Conservation (phyloP, 352 stramenopile genomes). For the Pythium monospermum region DNA sequence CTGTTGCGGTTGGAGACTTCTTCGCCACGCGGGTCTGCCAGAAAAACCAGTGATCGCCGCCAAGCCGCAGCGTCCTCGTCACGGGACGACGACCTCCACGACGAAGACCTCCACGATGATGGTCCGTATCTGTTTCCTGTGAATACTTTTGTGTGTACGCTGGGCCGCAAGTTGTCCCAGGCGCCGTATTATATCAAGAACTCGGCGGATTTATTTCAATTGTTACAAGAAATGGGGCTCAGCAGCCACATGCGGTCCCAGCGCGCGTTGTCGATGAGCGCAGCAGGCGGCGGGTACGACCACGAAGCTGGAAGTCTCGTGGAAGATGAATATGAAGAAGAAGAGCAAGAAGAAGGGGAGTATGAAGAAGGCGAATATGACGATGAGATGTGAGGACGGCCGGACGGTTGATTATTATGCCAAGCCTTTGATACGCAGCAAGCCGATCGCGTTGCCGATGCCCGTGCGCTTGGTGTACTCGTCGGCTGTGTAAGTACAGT, state of each 20-base stretch:
- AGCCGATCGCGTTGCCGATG: conserved; percentile 68
- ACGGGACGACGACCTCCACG: conserved; percentile 22
- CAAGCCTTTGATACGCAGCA: conserved; percentile 61
- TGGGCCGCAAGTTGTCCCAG: conserved; percentile 77
- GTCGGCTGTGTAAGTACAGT: conserved; percentile 43
- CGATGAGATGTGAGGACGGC: conserved; percentile 1
- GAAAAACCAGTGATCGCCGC: neutral
- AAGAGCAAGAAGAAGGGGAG: conserved; percentile 12
- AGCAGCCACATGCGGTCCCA: conserved; percentile 76
- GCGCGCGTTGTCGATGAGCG: conserved; percentile 55
- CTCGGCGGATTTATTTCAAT: conserved; percentile 76
- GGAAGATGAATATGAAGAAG: conserved; percentile 18
- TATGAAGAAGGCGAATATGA: conserved; percentile 21
- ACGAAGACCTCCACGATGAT: conserved; percentile 35
- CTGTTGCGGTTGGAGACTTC: conserved; percentile 13
- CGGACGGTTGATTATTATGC: conserved; percentile 23
- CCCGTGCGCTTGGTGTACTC: conserved; percentile 67
- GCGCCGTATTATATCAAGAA: conserved; percentile 87
- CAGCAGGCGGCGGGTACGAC: conserved; percentile 10
- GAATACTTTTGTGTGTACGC: conserved; percentile 82
- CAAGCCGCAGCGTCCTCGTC: conserved; percentile 11
- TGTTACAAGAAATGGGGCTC: conserved; percentile 81
- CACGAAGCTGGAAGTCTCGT: conserved; percentile 13
- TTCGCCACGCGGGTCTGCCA: too few relatives aligned
- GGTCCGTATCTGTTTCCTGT: conserved; percentile 67